Base-by-base conservation (phyloP, 2,329 filamentous ascomycete genomes). In the Pseudogymnoascus sp. region DNA sequence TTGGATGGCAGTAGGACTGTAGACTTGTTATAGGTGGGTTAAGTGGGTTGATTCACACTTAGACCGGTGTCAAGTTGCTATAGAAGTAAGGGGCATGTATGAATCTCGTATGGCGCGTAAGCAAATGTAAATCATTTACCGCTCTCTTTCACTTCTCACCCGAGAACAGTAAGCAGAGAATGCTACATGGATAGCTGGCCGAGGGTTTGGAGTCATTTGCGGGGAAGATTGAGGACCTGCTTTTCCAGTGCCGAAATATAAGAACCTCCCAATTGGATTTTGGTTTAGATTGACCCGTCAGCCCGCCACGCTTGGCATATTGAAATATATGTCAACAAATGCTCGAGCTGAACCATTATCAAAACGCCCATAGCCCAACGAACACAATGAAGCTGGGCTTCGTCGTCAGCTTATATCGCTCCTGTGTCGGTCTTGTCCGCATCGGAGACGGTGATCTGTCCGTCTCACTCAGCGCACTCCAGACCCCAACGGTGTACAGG, bases 401-500 rank as follows among this genome's bases (percentile, higher is more conserved):
- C 28, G 5, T 21, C 50, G 25, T 56, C 50, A 56, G 50, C 50
- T 56, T 56, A 56, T 56, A 56, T 36, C 11, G 10, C 50, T 14
- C 50, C 28, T 56, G 18, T 34, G 11, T 12, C 11, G 16, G 50
- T 7, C 50, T 56, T 34, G 50, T 56, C 16, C 50, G 28, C 16
- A 56, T 56, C 50, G 28, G 50, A 34, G 50, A 12, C 28, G 16
- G 50, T n/a, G 50, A 56, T 34, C 4, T 56, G 50, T 28, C 50
- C 50, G 50, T 56, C 50, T 56, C 50, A 56, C 50, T 56, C 50
- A 56, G 50, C 50, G 8, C 50, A 18, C 21, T 56, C n/a, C 50
- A 56, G 50, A 34, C 28, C 28, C 50, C 50, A 18, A 56, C 10
- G 28, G 28, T 18, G 50, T 34, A 34, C 16, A 56, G 50, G 50